Percentiles rank a stretch among this genome's conserved stretches.
phyloP scores from a whole-genome alignment of 768 basidiomycete species.

The Hypsizygus marmoreus region DNA sequence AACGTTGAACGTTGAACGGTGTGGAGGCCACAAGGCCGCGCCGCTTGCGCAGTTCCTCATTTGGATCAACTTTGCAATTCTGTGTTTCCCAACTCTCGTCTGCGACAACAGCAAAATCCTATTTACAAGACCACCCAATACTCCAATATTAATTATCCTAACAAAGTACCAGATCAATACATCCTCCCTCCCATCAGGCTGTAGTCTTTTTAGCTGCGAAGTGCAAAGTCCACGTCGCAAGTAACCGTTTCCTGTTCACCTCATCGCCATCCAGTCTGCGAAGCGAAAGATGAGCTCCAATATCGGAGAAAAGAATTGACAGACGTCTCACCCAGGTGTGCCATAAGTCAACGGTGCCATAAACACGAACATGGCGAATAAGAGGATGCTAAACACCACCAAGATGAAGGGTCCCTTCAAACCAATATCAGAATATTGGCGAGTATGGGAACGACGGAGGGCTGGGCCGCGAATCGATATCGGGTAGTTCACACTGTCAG shows the following conservation, averaged over 20 bases:
- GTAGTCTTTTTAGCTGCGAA: constrained; percentile 73
- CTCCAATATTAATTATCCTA: no score
- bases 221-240: constrained; percentile 93
- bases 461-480: constrained; percentile 75
- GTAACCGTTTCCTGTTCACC: constrained; percentile 81
- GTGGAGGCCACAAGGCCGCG: no score
- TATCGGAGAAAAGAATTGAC: constrained; percentile 4
- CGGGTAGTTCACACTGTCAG: constrained; percentile 91
- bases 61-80: no score
- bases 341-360: constrained; percentile 93
- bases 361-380: constrained; percentile 72
- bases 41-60: no score
- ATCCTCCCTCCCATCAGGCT: no score
- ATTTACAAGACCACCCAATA: no score
- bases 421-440: constrained; percentile 73
- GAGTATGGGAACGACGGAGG: constrained; percentile 55
- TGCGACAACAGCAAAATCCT: no score
- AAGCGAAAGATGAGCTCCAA: constrained; percentile 17
- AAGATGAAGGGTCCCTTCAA: constrained; percentile 71
- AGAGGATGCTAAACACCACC: constrained; percentile 53
- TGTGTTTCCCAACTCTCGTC: no score
- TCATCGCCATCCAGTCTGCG: constrained; percentile 78
- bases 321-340: constrained; percentile 79
- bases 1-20: no score
- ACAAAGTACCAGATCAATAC: no score